Conservation (phyloP, 441 rosid species). For the Adansonia rubrostipa region DNA sequence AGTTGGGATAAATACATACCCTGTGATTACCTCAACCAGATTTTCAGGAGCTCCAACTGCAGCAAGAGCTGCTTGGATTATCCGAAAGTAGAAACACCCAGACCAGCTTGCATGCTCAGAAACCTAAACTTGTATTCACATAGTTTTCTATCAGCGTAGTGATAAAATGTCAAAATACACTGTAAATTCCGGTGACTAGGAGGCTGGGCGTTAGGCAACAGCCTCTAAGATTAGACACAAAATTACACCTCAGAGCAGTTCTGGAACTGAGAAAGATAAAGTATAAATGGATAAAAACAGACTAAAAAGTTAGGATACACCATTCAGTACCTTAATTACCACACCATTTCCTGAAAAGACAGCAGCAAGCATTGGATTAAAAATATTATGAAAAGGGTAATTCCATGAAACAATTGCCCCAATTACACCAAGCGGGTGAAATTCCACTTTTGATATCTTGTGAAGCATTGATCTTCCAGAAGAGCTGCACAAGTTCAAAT, state of each 20-base stretch:
- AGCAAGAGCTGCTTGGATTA: constrained; percentile 95
- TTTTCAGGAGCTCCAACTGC: constrained; percentile 98
- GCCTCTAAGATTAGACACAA: constrained; percentile 20
- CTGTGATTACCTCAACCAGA: constrained; percentile 91
- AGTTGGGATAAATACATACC: constrained; percentile 49
- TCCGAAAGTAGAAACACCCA: constrained; percentile 90
- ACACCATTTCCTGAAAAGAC: constrained; percentile 93
- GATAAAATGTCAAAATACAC: constrained; percentile 18
- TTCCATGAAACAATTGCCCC: constrained; percentile 99
- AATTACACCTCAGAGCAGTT: background rate
- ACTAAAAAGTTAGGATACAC: constrained; percentile 6
- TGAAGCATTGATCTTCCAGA: constrained; percentile 97
- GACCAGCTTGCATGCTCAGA: constrained; percentile 99
- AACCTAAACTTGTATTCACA: constrained; percentile 53
- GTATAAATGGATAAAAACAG: constrained; percentile 18
- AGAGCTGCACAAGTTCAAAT: constrained; percentile 53
- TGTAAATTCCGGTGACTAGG: constrained; percentile 10
- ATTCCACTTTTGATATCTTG: constrained; percentile 89
- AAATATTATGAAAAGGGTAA: constrained; percentile 96
- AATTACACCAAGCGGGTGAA: constrained; percentile 91
- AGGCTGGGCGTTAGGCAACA: constrained; percentile 13
- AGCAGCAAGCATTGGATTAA: constrained; percentile 97
- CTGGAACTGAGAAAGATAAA: background rate
- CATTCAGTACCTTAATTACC: constrained; percentile 75
- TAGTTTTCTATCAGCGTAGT: constrained; percentile 24